Evolutionary conservation across 2,329 filamentous ascomycete species (phyloP), one percentile per base, ranked within the genome.

Genomic region (Beauveria bassiana): DNA sequence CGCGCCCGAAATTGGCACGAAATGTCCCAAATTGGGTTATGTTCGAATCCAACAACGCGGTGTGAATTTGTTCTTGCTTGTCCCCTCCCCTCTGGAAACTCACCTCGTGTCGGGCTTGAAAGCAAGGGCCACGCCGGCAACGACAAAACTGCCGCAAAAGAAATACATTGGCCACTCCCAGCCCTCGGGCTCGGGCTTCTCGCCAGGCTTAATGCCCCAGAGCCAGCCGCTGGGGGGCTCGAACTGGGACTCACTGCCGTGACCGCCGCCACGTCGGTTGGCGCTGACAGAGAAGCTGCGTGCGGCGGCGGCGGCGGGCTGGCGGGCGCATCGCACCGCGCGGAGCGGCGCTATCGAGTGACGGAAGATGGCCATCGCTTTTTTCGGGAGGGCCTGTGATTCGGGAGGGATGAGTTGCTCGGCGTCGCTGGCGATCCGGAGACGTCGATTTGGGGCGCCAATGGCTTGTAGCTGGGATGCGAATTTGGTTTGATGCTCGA

Each of bases 101-200:
- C 83, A 99, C 95, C 91, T 96, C 66, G 93, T 98, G 82, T 99
- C 95, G 59, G 95, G 95, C 86, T 98, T 98, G 75, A 95, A 98
- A 65, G 91, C 91, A 78, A 96, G 91, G 66, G 89, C 91, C 66
- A 97, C 81, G 64, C 84, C 86, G 60, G 87, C 88, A 66, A 91
- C 80, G 31, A 86, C 77, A 71, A 96, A 77, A 71, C 86, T 88
- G 73, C 87, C 89, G 76, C 96, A 92, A 55, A 93, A 92, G 74
- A 90, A 90, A 74, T 88, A 88, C 80, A 89, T 93, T 61, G 92
- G 78, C 67, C 82, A 86, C 83, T 99, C 95, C 95, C 95, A 99
- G 58, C 93, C 95, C 79, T 99, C 95, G 75, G 91, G 90, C 83
- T 96, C 86, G 73, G 91, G 87, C 82, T 97, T 96, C 85, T 97